Evolutionary conservation across 148 eudicot genomes (phyloP).

Genomic region (Talinum fruticosum): DNA sequence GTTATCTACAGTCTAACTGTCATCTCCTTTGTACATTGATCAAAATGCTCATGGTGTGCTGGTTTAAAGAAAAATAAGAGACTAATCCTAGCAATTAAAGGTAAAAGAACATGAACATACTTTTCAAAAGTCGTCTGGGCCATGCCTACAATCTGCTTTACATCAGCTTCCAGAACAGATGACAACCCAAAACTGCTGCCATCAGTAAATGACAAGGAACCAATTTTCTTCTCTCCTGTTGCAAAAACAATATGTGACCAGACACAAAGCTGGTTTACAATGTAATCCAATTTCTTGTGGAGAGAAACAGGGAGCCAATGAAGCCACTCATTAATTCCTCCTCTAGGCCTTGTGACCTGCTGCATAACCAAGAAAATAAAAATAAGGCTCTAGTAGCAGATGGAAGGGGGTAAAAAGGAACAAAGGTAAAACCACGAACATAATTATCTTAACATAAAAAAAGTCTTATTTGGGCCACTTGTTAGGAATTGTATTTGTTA

Average conservation of each 20-base stretch:
- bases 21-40: too few relatives aligned
- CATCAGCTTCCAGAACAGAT: constrained; percentile 85
- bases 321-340: constrained; percentile 92
- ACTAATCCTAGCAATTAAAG: neutral
- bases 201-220: constrained; percentile 41
- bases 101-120: constrained; percentile 35
- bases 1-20: too few relatives aligned
- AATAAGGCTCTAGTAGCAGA: constrained; percentile 13
- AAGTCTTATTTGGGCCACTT: too few relatives aligned
- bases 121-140: constrained; percentile 79
- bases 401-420: neutral
- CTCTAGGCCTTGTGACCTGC: constrained; percentile 92
- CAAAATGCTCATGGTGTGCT: too few relatives aligned
- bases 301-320: constrained; percentile 94
- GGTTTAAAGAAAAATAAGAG: too few relatives aligned
- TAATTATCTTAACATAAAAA: neutral
- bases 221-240: constrained; percentile 41
- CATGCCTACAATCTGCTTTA: constrained; percentile 71
- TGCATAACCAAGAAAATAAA: constrained; percentile 31
- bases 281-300: constrained; percentile 60
- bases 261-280: constrained; percentile 54
- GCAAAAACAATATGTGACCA: constrained; percentile 53
- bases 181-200: constrained; percentile 60
- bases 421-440: neutral
- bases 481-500: too few relatives aligned